Base-by-base conservation (phyloP, 805 yeast genomes). In the Yamadazyma olivae region DNA sequence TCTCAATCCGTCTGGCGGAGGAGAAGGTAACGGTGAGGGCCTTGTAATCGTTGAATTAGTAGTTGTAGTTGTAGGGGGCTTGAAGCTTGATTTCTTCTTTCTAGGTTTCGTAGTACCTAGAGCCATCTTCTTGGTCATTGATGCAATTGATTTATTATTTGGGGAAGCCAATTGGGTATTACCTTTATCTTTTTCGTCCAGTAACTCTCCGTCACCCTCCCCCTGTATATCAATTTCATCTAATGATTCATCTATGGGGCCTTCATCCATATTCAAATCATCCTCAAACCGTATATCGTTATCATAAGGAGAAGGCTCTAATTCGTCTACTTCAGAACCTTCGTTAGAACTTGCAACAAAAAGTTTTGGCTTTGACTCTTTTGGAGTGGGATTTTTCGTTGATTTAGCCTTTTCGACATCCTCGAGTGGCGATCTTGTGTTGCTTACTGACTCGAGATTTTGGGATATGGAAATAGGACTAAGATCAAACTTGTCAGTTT, bases 1-100 rank as follows among this genome's bases (percentile, higher is more conserved):
- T 44, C 95, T 67, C 2, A 75, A 50, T 0, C 78, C 75, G 38
- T 63, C 70, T 5, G 69, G 68, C 5, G 70, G 71, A 1, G 73
- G 71, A 3, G 70, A 63, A 2, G 71, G 73, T 20, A 64, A 54
- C 5, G 69, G 68, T 27, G 62, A 53, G n/a, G 67, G 66, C 22
- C 49, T 46, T 3, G 35, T 29, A 20, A 35, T 35, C n/a, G n/a
- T n/a, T n/a, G n/a, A n/a, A n/a, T n/a, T n/a, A 16, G 34, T 17
- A 5, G 26, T 13, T 6, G 22, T 9, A 6, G 22, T 17, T 8
- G 17, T n/a, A 9, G 6, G 22, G 3, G 35, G 15, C n/a, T n/a
- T 26, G 7, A 15, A 20, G 6, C 17, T 26, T 2, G 31, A 12
- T 6, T 6, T 15, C 3, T 17, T 15, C 17, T 16, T 24, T 6